Evolutionary conservation across 768 basidiomycete species (phyloP).

Genomic region (Podaxis rugospora): DNA sequence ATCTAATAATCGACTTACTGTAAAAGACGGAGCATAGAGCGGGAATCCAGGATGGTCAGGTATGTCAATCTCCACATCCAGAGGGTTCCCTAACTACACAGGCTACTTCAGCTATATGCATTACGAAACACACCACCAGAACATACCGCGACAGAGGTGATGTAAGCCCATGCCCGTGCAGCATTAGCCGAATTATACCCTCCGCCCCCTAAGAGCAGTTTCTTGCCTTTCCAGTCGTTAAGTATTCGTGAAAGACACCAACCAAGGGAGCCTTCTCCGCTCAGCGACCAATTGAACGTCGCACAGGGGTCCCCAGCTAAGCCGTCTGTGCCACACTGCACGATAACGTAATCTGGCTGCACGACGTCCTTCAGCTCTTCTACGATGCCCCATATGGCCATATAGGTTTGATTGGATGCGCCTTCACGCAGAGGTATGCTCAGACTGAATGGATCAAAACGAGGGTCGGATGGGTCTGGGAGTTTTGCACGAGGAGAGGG

Average conservation of each 20-base stretch:
- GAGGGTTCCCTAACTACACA: slow-evolving; percentile 46
- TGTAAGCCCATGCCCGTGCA: slow-evolving; percentile 81
- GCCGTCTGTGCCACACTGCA: slow-evolving; percentile 88
- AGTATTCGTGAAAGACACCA: slow-evolving; percentile 59
- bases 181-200: slow-evolving; percentile 84
- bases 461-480: slow-evolving; percentile 27
- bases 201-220: slow-evolving; percentile 75
- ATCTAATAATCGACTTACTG: slow-evolving; percentile 23
- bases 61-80: slow-evolving; percentile 58
- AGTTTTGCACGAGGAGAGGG: slow-evolving; percentile 46
- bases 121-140: neutral
- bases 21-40: slow-evolving; percentile 76
- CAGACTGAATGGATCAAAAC: slow-evolving; percentile 64
- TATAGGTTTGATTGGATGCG: slow-evolving; percentile 60
- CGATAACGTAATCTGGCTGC: slow-evolving; percentile 69
- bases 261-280: slow-evolving; percentile 57
- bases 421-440: slow-evolving; percentile 77
- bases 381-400: slow-evolving; percentile 58
- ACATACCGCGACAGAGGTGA: slow-evolving; percentile 74
- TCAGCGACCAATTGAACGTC: slow-evolving; percentile 69
- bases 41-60: slow-evolving; percentile 77
- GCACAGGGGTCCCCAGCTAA: slow-evolving; percentile 81
- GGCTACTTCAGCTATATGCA: neutral
- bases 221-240: slow-evolving; percentile 53
- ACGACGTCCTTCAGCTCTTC: slow-evolving; percentile 58